Evolutionary conservation across 306 rosid species (phyloP).

Genomic region (Fagus crenata): DNA sequence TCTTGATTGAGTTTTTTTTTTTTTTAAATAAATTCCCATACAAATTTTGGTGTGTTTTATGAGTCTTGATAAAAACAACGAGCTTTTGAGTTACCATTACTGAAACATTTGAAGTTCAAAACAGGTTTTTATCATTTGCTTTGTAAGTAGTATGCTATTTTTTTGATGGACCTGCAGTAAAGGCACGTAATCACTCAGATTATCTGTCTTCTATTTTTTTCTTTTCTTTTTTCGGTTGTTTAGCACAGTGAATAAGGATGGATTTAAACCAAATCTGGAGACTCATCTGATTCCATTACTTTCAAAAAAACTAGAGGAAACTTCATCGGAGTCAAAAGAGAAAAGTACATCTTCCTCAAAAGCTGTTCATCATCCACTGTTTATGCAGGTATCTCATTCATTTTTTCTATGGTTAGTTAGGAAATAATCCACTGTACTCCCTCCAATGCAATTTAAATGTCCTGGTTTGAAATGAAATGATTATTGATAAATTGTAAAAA

Average conservation of each 20-base stretch:
- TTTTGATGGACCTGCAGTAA: not conserved
- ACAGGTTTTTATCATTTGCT: not conserved
- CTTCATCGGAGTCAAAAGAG: conserved; percentile 57
- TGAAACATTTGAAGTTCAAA: not conserved
- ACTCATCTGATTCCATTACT: conserved; percentile 86
- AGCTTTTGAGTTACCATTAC: too few relatives aligned
- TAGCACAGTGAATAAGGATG: conserved; percentile 94
- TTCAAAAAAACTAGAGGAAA: conserved; percentile 65
- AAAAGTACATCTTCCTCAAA: conserved; percentile 50
- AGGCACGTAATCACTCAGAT: not conserved
- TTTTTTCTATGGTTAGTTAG: conserved; percentile 8
- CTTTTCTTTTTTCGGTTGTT: conserved; percentile 39
- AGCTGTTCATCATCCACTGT: conserved; percentile 67
- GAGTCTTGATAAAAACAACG: too few relatives aligned
- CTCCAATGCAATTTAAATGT: too few relatives aligned
- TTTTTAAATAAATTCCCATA: too few relatives aligned
- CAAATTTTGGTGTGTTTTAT: too few relatives aligned
- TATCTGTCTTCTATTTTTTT: not conserved
- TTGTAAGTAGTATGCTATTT: not conserved
- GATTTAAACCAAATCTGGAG: conserved; percentile 93
- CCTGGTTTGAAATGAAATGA: too few relatives aligned
- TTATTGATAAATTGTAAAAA: too few relatives aligned
- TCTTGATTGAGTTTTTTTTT: not conserved
- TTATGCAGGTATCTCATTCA: conserved; percentile 59
- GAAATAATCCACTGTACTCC: too few relatives aligned